Evolutionary conservation across 192 early-diverging fungal genomes (phyloP), one percentile per base, ranked within the genome.

Genomic region (Martensiomyces pterosporus): DNA sequence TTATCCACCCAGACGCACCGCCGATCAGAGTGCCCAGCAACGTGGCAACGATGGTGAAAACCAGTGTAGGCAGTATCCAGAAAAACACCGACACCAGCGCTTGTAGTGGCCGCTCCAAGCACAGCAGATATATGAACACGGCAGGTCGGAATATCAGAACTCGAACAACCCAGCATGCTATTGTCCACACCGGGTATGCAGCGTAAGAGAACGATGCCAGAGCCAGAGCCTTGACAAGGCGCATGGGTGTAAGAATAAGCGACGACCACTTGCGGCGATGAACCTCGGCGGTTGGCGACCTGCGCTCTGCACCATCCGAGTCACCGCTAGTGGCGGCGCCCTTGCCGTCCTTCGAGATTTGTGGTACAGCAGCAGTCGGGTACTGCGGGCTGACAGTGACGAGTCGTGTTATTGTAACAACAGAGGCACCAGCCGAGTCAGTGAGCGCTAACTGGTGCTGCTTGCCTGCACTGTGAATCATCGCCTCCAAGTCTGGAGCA

Each of bases 1-100:
- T 72, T 40, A 56, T 16, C 68, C 68, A 72, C 14, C 60, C 68
- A 52, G 58, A 56, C 7, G 39, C 45, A 10, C 62, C 61, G 24
- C 68, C 60, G 39, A 57, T 60, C 27, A 60, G 19, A 24, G 55
- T 55, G 2, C 60, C 67, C 33, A 41, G 41, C 1, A 70, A n/a
- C 1, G 60, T 59, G 4, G 49, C 39, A 12, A 35, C 55, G 0
- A 61, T 49, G 2, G 39, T 36, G 40, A 63, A 70, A 16, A 60
- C 32, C 1, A 70, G 47, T 27, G 61, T 27, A 5, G 67, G 67
- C 17, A 70, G 52, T 1, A 70, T 37, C 55, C 60, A 70, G 23
- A 70, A 42, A 36, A 70, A 62, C 32, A 70, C 10, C 16, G 67
- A 57, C 0, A 55, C 18, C 4, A 46, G 12, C 1, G 67, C 51